Base-by-base conservation (phyloP, 73 alveolate species). In the Uronychia setigera region DNA sequence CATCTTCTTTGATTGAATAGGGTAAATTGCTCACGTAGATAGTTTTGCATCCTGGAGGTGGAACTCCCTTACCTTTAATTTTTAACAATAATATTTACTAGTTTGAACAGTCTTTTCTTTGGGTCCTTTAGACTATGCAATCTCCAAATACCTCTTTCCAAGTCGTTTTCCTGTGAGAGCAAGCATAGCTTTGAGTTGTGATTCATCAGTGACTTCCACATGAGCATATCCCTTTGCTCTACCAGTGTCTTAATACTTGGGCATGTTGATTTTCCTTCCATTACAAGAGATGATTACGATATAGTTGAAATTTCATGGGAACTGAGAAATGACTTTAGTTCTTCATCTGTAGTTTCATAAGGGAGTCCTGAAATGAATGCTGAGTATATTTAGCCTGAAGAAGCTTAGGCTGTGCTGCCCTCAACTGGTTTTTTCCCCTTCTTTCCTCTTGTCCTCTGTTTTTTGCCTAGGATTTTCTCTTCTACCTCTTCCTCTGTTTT, bases 171-270 rank as follows among this genome's bases (percentile, higher is more conserved):
- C 90, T 67, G 86, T 92, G 79, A 80, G 59, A 60, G 85, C 93
- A 46, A 95, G 88, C 26, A 98, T 96, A 76, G 88, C 85, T 58
- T 82, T 83, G 31, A 89, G 85, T 1, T 96, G 88, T 81, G 84
- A 85, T 0, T 87, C 46, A 33, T 82, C 57, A 0, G 77, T 84
- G 77, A 92, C 87, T 76, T 89, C 88, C 74, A 97, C 81, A 94
- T 97, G 99, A 31, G 97, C 95, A 92, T 95, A 97, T 9, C 99
- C 99, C 34, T 93, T 83, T 84, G 93, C 91, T 83, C 97, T 94
- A 33, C 98, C 98, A 35, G 98, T 81, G 90, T 97, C 99, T 93
- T 97, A 94, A 84, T 95, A 95, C 94, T 93, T 94, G 0, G 99
- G 99, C 79, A 97, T 90, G 80, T 95, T 97, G 31, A 93, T 79